Evolutionary conservation across 129 eudicot species (phyloP).

Genomic region (Ambrosia trifida): DNA sequence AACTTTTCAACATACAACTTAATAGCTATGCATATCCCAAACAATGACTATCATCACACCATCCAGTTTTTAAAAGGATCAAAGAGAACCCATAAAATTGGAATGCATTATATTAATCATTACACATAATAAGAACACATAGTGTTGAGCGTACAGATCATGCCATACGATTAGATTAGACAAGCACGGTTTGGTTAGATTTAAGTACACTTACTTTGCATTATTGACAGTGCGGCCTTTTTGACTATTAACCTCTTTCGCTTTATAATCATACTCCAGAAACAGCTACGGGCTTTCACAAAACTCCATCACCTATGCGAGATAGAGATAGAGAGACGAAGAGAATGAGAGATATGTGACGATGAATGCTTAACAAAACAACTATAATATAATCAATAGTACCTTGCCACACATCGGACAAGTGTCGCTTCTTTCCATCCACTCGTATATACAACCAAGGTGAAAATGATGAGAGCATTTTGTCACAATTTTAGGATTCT

Average conservation of each 20-base stretch:
- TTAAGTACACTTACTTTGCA: slow-evolving; percentile 23
- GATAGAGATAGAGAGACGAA: too few relatives aligned
- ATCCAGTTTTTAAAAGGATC: neutral
- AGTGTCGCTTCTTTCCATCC: slow-evolving; percentile 73
- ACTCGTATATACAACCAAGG: slow-evolving; percentile 75
- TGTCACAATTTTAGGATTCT: slow-evolving; percentile 71
- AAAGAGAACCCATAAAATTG: neutral
- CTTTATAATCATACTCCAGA: slow-evolving; percentile 23
- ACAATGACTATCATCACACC: neutral
- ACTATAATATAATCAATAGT: neutral
- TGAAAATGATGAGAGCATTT: slow-evolving; percentile 70
- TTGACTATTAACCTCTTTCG: slow-evolving; percentile 18
- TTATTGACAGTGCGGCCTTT: slow-evolving; percentile 22
- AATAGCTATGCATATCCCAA: neutral
- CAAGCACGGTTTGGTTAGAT: slow-evolving; percentile 23
- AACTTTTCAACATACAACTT: too few relatives aligned
- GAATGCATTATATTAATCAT: slow-evolving; percentile 10
- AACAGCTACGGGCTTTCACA: slow-evolving; percentile 36
- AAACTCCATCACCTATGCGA: slow-evolving; percentile 44
- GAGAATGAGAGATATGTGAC: neutral
- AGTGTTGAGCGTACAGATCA: slow-evolving; percentile 11
- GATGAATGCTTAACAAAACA: neutral
- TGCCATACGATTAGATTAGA: slow-evolving; percentile 15
- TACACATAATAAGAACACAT: slow-evolving; percentile 15
- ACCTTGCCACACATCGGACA: slow-evolving; percentile 78